Conservation (phyloP, 441 rosid genomes). For the Metrosideros polymorpha region DNA sequence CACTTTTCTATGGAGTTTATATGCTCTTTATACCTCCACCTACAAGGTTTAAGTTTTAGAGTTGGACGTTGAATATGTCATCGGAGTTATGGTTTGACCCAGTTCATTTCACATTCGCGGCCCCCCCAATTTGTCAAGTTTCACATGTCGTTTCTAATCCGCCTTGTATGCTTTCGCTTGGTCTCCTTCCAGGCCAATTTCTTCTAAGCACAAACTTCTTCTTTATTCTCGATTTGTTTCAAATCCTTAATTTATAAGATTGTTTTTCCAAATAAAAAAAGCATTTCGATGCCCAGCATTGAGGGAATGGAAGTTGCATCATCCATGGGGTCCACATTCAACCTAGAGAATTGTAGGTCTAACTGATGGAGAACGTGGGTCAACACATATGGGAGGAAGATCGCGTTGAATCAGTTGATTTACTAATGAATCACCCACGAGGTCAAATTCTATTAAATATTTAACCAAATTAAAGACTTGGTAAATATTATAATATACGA, state of each 20-base stretch:
- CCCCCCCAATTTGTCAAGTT: no score
- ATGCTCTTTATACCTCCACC: neutral
- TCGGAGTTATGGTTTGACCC: neutral
- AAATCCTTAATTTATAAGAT: neutral
- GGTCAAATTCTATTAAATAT: neutral
- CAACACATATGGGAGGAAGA: neutral
- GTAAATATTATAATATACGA: neutral
- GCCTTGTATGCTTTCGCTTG: neutral
- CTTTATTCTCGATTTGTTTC: neutral
- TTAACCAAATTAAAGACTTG: neutral
- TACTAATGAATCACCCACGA: neutral
- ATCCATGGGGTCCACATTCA: neutral
- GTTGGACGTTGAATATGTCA: neutral
- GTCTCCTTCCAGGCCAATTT: neutral
- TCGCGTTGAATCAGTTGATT: neutral
- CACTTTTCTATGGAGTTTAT: no score
- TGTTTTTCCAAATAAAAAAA: neutral
- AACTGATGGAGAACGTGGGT: neutral
- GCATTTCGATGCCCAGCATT: neutral
- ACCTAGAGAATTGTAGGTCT: neutral
- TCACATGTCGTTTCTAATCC: neutral
- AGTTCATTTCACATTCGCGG: neutral
- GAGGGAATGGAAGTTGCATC: neutral
- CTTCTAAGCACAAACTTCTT: neutral
- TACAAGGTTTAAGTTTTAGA: neutral